Conservation (phyloP, 805 yeast species). For the Candida pini region DNA sequence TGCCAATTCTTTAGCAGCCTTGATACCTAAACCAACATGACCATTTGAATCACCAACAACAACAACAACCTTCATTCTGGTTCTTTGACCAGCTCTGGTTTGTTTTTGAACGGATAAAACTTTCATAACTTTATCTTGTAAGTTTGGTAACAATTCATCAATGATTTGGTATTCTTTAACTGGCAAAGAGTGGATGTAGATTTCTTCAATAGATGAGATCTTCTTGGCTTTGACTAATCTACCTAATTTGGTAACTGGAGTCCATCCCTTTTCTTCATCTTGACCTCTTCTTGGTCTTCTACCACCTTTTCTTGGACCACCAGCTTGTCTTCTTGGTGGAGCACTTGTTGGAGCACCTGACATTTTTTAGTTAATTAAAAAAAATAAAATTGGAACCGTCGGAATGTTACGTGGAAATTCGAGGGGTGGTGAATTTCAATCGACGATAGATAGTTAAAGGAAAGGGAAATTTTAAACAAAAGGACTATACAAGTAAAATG, state of each 20-base stretch:
- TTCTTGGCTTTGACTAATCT: slow-evolving; percentile 99
- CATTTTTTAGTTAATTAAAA: slow-evolving; percentile 26
- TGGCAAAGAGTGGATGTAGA: slow-evolving; percentile 98
- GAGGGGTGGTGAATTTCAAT: slow-evolving; percentile 65
- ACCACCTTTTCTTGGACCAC: slow-evolving; percentile 57
- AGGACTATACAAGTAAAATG: too few species aligned
- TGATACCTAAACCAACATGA: slow-evolving; percentile 99
- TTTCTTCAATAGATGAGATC: slow-evolving; percentile 93
- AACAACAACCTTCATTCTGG: slow-evolving; percentile 99
- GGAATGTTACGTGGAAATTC: slow-evolving; percentile 71
- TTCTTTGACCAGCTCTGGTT: slow-evolving; percentile 99
- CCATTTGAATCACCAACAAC: slow-evolving; percentile 99
- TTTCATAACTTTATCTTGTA: slow-evolving; percentile 99
- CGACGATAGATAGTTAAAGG: slow-evolving; percentile 31
- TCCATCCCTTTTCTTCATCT: slow-evolving; percentile 98
- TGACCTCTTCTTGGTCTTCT: slow-evolving; percentile 65
- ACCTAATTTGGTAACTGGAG: slow-evolving; percentile 99
- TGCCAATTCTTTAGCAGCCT: slow-evolving; percentile 99
- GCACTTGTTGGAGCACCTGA: slow-evolving; percentile 40
- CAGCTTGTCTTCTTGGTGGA: slow-evolving; percentile 51
- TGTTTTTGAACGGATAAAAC: slow-evolving; percentile 99
- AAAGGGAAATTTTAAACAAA: too few species aligned
- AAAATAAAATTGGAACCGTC: slow-evolving; percentile 29
- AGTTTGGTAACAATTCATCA: slow-evolving; percentile 91
- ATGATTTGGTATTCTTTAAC: slow-evolving; percentile 99